Conservation (phyloP, 305 asterid genomes). For the Coffea humblotiana region DNA sequence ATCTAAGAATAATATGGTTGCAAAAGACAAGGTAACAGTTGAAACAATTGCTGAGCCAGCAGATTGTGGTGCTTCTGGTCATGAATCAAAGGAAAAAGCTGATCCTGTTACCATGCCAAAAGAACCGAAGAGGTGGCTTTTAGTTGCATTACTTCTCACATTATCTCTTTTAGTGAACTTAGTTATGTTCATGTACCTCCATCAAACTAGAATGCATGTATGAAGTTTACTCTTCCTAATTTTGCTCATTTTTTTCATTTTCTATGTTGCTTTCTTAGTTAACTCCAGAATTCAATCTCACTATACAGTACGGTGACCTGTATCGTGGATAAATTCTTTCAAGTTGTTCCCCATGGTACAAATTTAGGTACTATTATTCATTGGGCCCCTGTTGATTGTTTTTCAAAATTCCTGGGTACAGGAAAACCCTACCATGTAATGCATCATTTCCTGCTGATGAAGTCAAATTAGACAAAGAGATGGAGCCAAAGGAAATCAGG, state of each 20-base stretch:
- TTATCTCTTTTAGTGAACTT: background rate
- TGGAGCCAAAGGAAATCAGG: background rate
- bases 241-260: background rate
- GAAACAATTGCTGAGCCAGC: slow-evolving; percentile 32
- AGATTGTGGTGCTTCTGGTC: slow-evolving; percentile 20
- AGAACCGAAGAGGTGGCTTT: slow-evolving; percentile 12
- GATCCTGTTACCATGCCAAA: slow-evolving; percentile 1
- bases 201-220: too few species aligned
- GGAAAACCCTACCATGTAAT: background rate
- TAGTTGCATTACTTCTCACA: background rate
- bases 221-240: background rate
- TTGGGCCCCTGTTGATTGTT: background rate
- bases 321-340: background rate
- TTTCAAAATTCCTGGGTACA: background rate
- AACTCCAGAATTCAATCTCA: background rate
- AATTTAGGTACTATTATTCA: background rate
- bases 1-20: slow-evolving; percentile 28
- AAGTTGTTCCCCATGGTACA: background rate
- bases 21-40: slow-evolving; percentile 22
- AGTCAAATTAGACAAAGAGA: slow-evolving; percentile 2
- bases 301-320: background rate
- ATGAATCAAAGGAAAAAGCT: slow-evolving; percentile 30
- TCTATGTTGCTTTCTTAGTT: background rate
- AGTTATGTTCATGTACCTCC: background rate
- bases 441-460: background rate